A percentile compares a stretch with the other conserved stretches of the same genome.
phyloP scores from a whole-genome alignment of 768 basidiomycete species.

The Russula olivacea region DNA sequence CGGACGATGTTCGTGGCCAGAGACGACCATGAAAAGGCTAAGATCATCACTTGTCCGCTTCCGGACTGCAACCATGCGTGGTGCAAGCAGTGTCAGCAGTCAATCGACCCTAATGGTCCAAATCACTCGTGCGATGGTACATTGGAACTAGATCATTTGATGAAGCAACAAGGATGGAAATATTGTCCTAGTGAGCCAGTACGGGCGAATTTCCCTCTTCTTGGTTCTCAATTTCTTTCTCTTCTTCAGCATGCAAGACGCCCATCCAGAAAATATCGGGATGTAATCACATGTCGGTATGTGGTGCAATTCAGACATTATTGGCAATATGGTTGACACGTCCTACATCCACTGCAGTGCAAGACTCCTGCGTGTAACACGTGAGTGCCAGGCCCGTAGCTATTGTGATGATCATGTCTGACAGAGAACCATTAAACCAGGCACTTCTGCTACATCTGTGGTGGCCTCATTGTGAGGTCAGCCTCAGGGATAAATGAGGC shows the following conservation, averaged over 20 bases:
- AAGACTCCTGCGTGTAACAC: conserved; percentile 52
- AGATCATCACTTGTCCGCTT: conserved; percentile 30
- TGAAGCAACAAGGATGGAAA: conserved; percentile 32
- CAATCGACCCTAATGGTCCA: conserved; percentile 24
- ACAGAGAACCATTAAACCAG: conserved; percentile 12
- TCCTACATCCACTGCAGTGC: conserved; percentile 34
- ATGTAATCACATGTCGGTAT: conserved; percentile 56
- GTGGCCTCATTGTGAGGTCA: conserved; percentile 41
- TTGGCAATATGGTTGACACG: not conserved
- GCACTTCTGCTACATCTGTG: conserved; percentile 53
- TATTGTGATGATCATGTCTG: not conserved
- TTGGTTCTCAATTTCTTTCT: not conserved
- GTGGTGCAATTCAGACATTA: conserved; percentile 23
- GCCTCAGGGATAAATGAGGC: conserved; percentile 31
- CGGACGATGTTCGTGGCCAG: conserved; percentile 30
- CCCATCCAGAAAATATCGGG: conserved; percentile 48
- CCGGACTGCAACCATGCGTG: conserved; percentile 30
- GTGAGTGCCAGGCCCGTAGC: conserved; percentile 16
- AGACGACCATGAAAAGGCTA: conserved; percentile 27
- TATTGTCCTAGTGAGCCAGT: conserved; percentile 31
- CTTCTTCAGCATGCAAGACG: conserved; percentile 39
- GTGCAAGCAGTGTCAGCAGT: conserved; percentile 33
- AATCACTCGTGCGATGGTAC: conserved; percentile 33
- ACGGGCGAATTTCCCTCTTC: not conserved
- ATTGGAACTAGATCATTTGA: conserved; percentile 30